Conservation (phyloP, 257 asterid species). For the Eucommia ulmoides region DNA sequence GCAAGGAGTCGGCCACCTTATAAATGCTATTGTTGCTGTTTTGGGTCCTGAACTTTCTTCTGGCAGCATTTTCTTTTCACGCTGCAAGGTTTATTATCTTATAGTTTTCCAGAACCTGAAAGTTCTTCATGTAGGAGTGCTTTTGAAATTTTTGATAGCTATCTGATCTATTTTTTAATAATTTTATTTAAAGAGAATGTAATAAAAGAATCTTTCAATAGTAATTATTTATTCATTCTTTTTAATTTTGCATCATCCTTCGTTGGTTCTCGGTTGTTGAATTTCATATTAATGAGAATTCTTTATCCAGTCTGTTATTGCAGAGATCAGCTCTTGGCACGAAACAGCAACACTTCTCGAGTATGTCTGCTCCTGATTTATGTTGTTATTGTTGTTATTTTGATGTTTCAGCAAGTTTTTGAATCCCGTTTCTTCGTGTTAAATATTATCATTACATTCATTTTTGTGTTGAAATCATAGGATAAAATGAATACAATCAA, state of each 20-base stretch:
- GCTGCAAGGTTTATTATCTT: constrained; percentile 71
- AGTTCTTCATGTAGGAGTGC: constrained; percentile 5
- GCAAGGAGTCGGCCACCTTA: constrained; percentile 89
- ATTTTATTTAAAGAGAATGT: background rate
- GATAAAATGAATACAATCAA: background rate
- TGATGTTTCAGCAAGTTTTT: background rate
- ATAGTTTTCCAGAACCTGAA: constrained; percentile 13
- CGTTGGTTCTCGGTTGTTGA: constrained; percentile 14
- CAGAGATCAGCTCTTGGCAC: constrained; percentile 88
- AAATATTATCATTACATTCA: background rate
- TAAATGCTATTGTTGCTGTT: constrained; percentile 94
- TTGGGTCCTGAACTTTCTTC: constrained; percentile 99
- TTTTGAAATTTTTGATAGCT: constrained; percentile 2
- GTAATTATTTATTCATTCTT: background rate
- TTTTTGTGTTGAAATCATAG: too few relatives aligned
- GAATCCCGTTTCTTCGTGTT: background rate
- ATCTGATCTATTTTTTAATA: constrained; percentile 1
- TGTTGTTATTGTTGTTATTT: background rate
- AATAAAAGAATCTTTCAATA: background rate
- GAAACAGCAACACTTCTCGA: constrained; percentile 89
- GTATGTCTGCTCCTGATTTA: constrained; percentile 37
- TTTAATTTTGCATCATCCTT: too few relatives aligned
- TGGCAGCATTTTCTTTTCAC: constrained; percentile 91
- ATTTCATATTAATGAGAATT: constrained; percentile 20
- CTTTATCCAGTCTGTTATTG: constrained; percentile 76